phyloP scores from a whole-genome alignment of 2,329 filamentous ascomycete genomes.

The Fusarium armeniacum region DNA sequence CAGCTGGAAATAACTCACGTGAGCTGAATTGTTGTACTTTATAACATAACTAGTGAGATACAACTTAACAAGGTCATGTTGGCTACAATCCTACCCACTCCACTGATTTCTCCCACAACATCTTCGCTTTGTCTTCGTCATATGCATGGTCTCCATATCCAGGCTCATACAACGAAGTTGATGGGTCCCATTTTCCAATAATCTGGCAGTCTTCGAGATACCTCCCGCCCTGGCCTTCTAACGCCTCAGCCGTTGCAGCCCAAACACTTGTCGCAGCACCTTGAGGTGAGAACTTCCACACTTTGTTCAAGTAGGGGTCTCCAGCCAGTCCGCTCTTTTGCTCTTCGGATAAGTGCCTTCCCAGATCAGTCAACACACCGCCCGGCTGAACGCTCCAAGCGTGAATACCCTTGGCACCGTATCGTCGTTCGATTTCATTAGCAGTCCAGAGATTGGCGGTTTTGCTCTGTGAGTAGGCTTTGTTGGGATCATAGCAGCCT shows the following conservation, averaged over 20 bases:
- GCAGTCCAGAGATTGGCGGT: constrained; percentile 23
- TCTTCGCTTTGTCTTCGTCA: background rate
- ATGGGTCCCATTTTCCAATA: constrained; percentile 4
- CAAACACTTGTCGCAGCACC: constrained; percentile 18
- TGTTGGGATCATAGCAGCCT: constrained; percentile 10
- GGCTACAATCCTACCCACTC: background rate
- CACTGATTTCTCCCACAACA: background rate
- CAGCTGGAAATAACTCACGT: background rate
- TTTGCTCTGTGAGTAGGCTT: constrained; percentile 4
- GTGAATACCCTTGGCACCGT: background rate
- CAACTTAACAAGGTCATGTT: rapidly evolving
- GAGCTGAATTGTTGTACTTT: background rate
- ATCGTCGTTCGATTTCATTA: constrained; percentile 12
- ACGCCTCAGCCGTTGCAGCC: constrained; percentile 1
- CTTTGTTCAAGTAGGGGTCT: constrained; percentile 9
- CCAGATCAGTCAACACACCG: background rate
- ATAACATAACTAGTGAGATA: background rate
- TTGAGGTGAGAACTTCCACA: background rate
- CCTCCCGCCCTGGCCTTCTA: constrained; percentile 12
- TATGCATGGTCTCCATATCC: constrained; percentile 6
- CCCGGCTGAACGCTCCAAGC: constrained; percentile 18
- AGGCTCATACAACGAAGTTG: background rate
- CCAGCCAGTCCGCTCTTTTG: background rate
- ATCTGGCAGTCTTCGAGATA: constrained; percentile 24
- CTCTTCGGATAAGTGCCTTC: constrained; percentile 2